These are phyloP conservation scores for Castanospermum australe DNA, from an alignment of 306 rosid genomes.

Conservation along the genomic window DNA sequence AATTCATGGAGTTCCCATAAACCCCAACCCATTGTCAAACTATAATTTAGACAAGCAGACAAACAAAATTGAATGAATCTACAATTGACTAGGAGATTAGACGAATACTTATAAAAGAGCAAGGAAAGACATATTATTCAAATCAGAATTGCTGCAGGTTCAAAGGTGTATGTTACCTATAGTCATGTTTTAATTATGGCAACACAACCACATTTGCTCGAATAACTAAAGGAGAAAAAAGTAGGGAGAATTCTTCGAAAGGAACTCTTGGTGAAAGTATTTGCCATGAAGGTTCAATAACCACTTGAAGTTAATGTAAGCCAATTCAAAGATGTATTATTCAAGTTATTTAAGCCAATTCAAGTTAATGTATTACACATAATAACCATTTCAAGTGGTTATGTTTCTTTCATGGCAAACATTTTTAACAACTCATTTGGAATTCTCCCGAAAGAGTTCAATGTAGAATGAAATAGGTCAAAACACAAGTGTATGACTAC, in stretches of 20 bases:
- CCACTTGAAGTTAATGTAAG: not conserved
- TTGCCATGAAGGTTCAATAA: not conserved
- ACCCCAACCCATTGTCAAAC: not conserved
- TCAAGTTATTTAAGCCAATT: not conserved
- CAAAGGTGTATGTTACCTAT: not conserved
- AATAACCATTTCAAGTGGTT: not conserved
- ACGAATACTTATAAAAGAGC: not conserved
- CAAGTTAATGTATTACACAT: not conserved
- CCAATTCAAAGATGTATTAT: too few relatives aligned
- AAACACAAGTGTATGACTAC: not conserved
- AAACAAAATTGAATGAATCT: not conserved
- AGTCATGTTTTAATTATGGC: not conserved
- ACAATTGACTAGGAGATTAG: not conserved
- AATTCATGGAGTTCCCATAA: not conserved
- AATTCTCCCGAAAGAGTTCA: not conserved
- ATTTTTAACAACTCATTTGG: not conserved
- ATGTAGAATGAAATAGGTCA: not conserved
- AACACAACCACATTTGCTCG: slow-evolving; percentile 3
- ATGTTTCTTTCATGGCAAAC: not conserved
- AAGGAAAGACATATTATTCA: not conserved
- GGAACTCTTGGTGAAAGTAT: not conserved
- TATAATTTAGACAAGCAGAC: not conserved
- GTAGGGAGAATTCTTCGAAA: not conserved
- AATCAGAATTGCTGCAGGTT: not conserved
- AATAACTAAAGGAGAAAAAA: slow-evolving; percentile 10